A percentile compares a stretch with the other conserved stretches of the same genome.
Conservation (phyloP, 805 yeast species). For the Saccharomycopsis sp. region DNA sequence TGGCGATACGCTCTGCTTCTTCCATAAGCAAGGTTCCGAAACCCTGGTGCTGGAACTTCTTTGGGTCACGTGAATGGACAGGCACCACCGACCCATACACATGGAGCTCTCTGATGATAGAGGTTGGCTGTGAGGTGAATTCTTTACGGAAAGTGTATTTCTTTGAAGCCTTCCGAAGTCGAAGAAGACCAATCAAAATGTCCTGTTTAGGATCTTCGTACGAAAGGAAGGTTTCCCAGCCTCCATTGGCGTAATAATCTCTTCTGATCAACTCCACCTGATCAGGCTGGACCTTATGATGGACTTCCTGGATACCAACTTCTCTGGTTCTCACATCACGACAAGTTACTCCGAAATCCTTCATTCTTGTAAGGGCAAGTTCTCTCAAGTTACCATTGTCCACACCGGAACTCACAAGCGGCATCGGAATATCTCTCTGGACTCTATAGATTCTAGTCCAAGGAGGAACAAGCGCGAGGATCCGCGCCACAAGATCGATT, state of each 20-base stretch:
- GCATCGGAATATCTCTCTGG: slow-evolving; percentile 99
- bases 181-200: slow-evolving; percentile 81
- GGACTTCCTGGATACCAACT: slow-evolving; percentile 98
- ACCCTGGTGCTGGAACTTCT: slow-evolving; percentile 98
- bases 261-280: slow-evolving; percentile 93
- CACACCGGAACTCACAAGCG: slow-evolving; percentile 93
- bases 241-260: slow-evolving; percentile 95
- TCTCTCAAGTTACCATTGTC: slow-evolving; percentile 96
- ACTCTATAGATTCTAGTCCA: slow-evolving; percentile 99
- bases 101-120: slow-evolving; percentile 93
- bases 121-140: slow-evolving; percentile 73
- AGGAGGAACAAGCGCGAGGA: slow-evolving; percentile 94
- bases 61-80: slow-evolving; percentile 89
- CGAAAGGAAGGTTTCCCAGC: slow-evolving; percentile 95
- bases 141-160: slow-evolving; percentile 89
- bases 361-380: slow-evolving; percentile 94
- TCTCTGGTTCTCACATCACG: slow-evolving; percentile 96
- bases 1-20: slow-evolving; percentile 94
- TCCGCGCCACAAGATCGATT: slow-evolving; percentile 91
- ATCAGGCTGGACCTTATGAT: slow-evolving; percentile 92
- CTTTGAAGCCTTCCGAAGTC: slow-evolving; percentile 83
- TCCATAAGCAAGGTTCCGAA: slow-evolving; percentile 97
- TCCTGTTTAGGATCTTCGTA: slow-evolving; percentile 98
- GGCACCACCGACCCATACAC: slow-evolving; percentile 98
- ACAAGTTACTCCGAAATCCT: slow-evolving; percentile 93